Evolutionary conservation across 164 flowering plant genomes (phyloP).

Genomic region (Annona cherimola): DNA sequence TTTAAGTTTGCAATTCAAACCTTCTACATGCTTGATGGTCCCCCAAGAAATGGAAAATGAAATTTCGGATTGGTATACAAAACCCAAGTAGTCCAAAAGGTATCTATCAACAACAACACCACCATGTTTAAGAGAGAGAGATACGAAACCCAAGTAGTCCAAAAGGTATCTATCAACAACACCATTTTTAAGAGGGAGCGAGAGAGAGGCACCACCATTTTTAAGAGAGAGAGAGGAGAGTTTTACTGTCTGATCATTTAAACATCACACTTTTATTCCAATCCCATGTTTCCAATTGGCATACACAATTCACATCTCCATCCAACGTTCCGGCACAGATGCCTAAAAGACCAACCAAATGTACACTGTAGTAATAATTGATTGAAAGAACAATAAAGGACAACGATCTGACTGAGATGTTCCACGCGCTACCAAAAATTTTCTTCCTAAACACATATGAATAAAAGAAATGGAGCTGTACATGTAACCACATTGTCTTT

Average conservation of each 20-base stretch:
- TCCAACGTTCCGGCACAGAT: not conserved
- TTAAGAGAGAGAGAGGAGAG: no score
- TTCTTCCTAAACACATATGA: conserved; percentile 38
- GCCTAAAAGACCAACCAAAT: conserved; percentile 1
- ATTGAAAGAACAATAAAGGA: not conserved
- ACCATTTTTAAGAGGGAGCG: no score
- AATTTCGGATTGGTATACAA: no score
- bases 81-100: no score
- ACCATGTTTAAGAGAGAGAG: no score
- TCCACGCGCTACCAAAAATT: conserved; percentile 33
- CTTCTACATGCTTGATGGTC: no score
- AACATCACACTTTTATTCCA: conserved; percentile 12
- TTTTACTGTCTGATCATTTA: not conserved
- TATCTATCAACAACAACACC: no score
- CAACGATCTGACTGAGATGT: conserved; percentile 8
- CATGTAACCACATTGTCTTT: conserved; percentile 17
- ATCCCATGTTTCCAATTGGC: conserved; percentile 1
- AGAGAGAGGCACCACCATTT: no score
- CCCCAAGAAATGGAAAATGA: no score
- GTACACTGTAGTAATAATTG: conserved; percentile 11
- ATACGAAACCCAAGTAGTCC: no score
- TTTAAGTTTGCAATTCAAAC: no score
- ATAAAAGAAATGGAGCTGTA: conserved; percentile 32
- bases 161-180: no score
- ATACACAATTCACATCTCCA: not conserved